Base-by-base conservation (phyloP, 2,329 filamentous ascomycete genomes). In the Bipolaris zeicola region DNA sequence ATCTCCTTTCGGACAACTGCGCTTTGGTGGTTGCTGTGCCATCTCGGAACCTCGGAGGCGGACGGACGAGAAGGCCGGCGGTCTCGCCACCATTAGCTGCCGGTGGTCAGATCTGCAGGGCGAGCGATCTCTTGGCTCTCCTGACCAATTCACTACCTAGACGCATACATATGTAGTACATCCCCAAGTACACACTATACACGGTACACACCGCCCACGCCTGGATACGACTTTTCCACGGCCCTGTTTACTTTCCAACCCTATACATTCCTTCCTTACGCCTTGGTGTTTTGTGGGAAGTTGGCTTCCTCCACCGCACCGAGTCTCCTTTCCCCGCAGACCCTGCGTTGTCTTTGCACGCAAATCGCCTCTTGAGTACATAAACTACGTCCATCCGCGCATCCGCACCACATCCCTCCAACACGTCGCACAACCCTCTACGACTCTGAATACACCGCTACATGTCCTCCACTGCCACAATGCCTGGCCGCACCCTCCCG, bases 401-500 rank as follows among this genome's bases (percentile, higher is more conserved):
- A 8, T 11, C 18, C 4, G 16, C 16, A 16, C 33, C n/a, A 8
- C 7, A 26, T 3, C 13, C 3, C 6, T 16, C 33, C 11, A 39
- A 50, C 48, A 33, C 34, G 46, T 22, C 31, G 36, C 46, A 7
- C 42, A 42, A 13, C 14, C 10, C 26, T 38, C n/a, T 20, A 22
- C 36, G 31, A 28, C 8, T 5, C 24, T 20, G 13, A 18, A 18
- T 14, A 22, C 3, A 18, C 41, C 20, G 20, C 33, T 45, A 31
- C 51, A 62, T 66, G 62, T 64, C 62, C 41, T 62, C 64, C 34
- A 64, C 57, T 47, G 58, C 64, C 51, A 73, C 58, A 14, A 96
- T 96, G 91, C 90, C 92, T 66, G 87, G 87, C 70, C 86, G 86
- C 74, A 92, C 87, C 46, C 86, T 98, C 47, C 94, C 94, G 55